Percentiles rank a stretch among this genome's conserved stretches.
These are phyloP conservation scores for Paxillus rubicundulus DNA, from an alignment of 768 basidiomycete species.

Conservation along the genomic window DNA sequence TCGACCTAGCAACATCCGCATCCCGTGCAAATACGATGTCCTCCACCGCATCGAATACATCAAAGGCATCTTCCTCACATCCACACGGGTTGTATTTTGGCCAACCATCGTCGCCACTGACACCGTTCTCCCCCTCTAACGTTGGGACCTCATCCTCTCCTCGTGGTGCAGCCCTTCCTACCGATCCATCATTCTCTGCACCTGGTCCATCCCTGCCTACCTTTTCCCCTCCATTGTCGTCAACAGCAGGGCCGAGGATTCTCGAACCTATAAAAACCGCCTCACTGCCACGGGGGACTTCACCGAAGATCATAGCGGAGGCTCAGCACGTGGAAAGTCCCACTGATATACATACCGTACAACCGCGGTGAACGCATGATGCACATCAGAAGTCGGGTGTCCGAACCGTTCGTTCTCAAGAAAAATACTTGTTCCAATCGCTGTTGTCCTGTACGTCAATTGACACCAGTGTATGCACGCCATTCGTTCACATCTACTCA, in stretches of 20 bases:
- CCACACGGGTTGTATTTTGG: constrained; percentile 1
- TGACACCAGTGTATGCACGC: too few species aligned
- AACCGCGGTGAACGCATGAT: background rate
- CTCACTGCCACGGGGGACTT: constrained; percentile 6
- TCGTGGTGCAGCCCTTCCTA: background rate
- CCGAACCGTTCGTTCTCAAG: too few species aligned
- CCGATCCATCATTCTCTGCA: constrained; percentile 5
- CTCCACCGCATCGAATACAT: constrained; percentile 20
- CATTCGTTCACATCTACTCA: too few species aligned
- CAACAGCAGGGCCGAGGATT: background rate
- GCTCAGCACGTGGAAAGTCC: constrained; percentile 33
- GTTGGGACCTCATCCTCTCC: background rate
- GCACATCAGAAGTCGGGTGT: background rate
- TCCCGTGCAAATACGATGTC: constrained; percentile 33
- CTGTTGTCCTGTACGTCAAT: too few species aligned
- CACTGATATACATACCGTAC: constrained; percentile 18
- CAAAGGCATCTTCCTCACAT: constrained; percentile 16
- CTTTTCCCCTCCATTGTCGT: constrained; percentile 5
- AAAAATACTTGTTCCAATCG: too few species aligned
- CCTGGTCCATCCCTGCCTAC: constrained; percentile 23
- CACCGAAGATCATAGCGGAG: constrained; percentile 21
- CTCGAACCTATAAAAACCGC: constrained; percentile 6
- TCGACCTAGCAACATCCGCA: constrained; percentile 30
- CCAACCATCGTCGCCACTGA: constrained; percentile 3
- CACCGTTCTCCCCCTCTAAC: constrained; percentile 9